These are phyloP conservation scores for Firmiana major DNA, from an alignment of 345 rosid genomes.

Conservation along the genomic window DNA sequence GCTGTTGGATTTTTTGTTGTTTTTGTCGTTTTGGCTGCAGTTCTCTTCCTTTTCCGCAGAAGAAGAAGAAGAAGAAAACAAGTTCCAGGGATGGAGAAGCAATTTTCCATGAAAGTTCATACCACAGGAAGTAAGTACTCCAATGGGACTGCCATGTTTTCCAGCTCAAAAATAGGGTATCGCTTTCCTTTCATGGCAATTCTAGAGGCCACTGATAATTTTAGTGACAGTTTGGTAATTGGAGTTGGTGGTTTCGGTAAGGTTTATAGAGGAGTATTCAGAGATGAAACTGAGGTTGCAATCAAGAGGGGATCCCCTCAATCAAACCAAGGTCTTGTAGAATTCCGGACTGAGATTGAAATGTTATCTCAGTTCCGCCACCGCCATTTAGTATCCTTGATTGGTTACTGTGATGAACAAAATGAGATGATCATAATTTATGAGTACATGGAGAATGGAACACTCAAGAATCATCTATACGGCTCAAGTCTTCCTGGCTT, in stretches of 20 bases:
- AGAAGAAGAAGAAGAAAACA: slow-evolving; percentile 33
- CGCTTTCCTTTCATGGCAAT: slow-evolving; percentile 45
- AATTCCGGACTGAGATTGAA: slow-evolving; percentile 13
- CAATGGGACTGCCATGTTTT: slow-evolving; percentile 30
- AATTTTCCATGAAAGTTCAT: slow-evolving; percentile 10
- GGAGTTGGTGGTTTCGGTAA: slow-evolving; percentile 45
- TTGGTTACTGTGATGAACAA: slow-evolving; percentile 11
- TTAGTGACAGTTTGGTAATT: slow-evolving; percentile 28
- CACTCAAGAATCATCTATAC: slow-evolving; percentile 33
- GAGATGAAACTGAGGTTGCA: slow-evolving; percentile 32
- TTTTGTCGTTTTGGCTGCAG: slow-evolving; percentile 23
- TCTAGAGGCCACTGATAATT: slow-evolving; percentile 41
- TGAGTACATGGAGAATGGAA: slow-evolving; percentile 46
- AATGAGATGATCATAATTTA: slow-evolving; percentile 22
- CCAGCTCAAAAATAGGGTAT: slow-evolving; percentile 50
- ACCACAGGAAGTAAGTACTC: not conserved
- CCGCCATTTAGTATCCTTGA: slow-evolving; percentile 13
- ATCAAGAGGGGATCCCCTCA: slow-evolving; percentile 25
- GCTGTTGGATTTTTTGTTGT: slow-evolving; percentile 30
- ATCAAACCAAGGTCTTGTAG: slow-evolving; percentile 4
- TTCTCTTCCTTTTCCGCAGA: slow-evolving; percentile 23
- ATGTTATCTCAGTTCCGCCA: slow-evolving; percentile 13
- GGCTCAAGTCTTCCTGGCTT: slow-evolving; percentile 32
- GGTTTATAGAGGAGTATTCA: slow-evolving; percentile 37
- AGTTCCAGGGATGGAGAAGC: slow-evolving; percentile 25